These are phyloP conservation scores for Hygrocybe coccinea DNA, from an alignment of 768 basidiomycete species.

Conservation along the genomic window DNA sequence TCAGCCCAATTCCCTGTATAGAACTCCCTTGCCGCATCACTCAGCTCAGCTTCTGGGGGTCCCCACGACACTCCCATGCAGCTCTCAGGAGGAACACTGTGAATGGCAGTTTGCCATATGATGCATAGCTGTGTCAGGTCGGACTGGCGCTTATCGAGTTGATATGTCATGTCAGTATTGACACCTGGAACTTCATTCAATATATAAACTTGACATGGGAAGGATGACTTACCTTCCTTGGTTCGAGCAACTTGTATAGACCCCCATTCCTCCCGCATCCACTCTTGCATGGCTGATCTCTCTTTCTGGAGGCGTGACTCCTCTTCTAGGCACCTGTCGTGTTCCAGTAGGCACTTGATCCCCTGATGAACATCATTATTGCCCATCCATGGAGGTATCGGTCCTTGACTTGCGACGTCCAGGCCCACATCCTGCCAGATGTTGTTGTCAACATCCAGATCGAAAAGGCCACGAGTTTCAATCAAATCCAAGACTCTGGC, in stretches of 20 bases:
- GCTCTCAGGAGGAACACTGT: background rate
- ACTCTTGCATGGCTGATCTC: constrained; percentile 19
- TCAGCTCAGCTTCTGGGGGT: background rate
- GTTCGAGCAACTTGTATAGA: background rate
- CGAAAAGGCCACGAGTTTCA: constrained; percentile 16
- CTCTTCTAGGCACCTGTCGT: constrained; percentile 5
- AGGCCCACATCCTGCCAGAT: constrained; percentile 31
- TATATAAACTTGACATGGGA: background rate
- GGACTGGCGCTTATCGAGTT: background rate
- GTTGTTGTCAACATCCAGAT: constrained; percentile 26
- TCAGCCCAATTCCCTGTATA: background rate
- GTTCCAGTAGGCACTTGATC: background rate
- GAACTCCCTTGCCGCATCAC: background rate
- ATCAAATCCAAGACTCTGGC: constrained; percentile 18
- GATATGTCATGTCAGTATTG: background rate
- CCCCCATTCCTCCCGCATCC: constrained; percentile 27
- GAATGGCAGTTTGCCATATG: background rate
- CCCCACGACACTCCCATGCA: background rate
- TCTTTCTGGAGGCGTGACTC: constrained; percentile 15
- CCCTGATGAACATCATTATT: background rate
- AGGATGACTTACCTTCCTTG: background rate
- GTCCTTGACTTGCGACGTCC: constrained; percentile 13
- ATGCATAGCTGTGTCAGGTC: background rate
- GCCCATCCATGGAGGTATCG: background rate
- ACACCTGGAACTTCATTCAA: background rate